Evolutionary conservation across 805 yeast species (phyloP).

Genomic region (Ogataea haglerorum): DNA sequence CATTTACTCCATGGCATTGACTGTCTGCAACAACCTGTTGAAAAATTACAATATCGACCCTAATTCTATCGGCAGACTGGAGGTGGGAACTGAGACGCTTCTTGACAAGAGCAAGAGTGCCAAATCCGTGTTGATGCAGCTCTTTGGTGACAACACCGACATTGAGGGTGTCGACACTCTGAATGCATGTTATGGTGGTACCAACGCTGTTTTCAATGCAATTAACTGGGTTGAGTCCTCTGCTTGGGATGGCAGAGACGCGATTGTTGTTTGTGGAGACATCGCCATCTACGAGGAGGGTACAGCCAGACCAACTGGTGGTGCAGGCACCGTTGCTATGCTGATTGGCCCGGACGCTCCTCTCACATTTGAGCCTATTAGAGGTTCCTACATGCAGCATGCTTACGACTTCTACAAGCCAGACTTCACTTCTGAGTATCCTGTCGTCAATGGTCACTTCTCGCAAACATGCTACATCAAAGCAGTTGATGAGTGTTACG

Average conservation of each 20-base stretch:
- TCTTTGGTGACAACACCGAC: slow-evolving; percentile 83
- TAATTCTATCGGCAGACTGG: slow-evolving; percentile 82
- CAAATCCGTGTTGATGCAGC: slow-evolving; percentile 92
- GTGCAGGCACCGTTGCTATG: slow-evolving; percentile 95
- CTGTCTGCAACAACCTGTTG: slow-evolving; percentile 76
- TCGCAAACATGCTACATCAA: slow-evolving; percentile 90
- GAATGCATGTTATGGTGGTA: slow-evolving; percentile 99
- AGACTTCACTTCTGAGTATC: slow-evolving; percentile 93
- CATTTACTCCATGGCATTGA: slow-evolving; percentile 88
- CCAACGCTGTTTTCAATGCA: slow-evolving; percentile 89
- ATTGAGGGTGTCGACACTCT: slow-evolving; percentile 94
- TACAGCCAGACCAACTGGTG: slow-evolving; percentile 99
- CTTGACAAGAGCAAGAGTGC: slow-evolving; percentile 96
- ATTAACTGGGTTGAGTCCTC: slow-evolving; percentile 95
- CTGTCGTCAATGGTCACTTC: slow-evolving; percentile 95
- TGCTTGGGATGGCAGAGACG: slow-evolving; percentile 98
- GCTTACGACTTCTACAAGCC: slow-evolving; percentile 99
- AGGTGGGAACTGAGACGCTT: slow-evolving; percentile 97
- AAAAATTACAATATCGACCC: slow-evolving; percentile 82
- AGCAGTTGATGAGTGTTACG: slow-evolving; percentile 87
- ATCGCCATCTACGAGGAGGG: slow-evolving; percentile 97
- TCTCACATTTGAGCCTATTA: slow-evolving; percentile 79
- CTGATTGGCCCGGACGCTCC: slow-evolving; percentile 98
- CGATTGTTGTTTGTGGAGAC: slow-evolving; percentile 95
- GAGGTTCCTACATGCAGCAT: slow-evolving; percentile 94